These are phyloP conservation scores for Trichoderma hamatum DNA, from an alignment of 2,329 filamentous ascomycete species.

Conservation along the genomic window DNA sequence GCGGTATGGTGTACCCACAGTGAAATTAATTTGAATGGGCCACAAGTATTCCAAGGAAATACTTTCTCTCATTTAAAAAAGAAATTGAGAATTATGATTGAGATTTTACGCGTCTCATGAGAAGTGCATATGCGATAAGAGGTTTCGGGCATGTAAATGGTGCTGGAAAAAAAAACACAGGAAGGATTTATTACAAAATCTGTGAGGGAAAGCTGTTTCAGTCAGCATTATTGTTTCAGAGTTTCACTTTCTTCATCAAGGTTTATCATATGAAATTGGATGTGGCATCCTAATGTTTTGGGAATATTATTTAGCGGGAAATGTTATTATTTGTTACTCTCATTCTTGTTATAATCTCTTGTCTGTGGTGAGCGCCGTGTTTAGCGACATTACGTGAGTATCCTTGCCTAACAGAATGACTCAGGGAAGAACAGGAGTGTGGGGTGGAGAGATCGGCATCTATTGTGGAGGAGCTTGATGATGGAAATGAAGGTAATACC, in stretches of 20 bases:
- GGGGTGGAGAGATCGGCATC: not conserved
- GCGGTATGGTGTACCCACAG: constrained; percentile 28
- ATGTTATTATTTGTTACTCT: not conserved
- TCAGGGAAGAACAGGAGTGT: not conserved
- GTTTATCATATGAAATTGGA: not conserved
- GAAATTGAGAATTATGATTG: not conserved
- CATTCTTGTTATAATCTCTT: not conserved
- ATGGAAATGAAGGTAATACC: not conserved
- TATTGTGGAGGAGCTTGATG: not conserved
- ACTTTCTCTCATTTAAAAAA: not conserved
- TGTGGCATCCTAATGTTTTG: not conserved
- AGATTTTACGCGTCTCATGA: not conserved
- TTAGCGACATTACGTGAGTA: not conserved
- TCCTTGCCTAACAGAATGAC: not conserved
- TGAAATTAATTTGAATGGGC: not conserved
- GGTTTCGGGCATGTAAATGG: not conserved
- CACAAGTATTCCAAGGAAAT: not conserved
- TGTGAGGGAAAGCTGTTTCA: not conserved
- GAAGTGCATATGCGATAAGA: not conserved
- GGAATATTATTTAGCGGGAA: not conserved
- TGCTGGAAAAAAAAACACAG: not conserved
- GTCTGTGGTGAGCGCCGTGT: not conserved
- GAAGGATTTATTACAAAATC: not conserved
- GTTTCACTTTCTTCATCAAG: not conserved
- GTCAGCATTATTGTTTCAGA: not conserved